Conservation (phyloP, 2,329 filamentous ascomycete genomes). For the Nigrospora sphaerica region DNA sequence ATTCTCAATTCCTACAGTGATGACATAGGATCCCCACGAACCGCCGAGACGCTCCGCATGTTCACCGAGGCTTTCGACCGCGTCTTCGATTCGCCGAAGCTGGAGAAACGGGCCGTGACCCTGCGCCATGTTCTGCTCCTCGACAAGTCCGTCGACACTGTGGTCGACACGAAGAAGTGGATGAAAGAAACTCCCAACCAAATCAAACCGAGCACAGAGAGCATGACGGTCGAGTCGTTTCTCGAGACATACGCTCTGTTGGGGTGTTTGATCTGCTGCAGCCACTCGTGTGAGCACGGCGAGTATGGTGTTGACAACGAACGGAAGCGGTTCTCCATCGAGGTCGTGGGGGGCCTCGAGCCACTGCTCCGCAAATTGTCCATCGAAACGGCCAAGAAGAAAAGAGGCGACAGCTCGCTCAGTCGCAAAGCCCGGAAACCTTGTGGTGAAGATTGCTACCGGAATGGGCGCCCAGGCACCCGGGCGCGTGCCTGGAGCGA, state of each 20-base stretch:
- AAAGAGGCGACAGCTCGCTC: conserved; percentile 7
- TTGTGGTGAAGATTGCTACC: conserved; percentile 34
- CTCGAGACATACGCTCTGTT: conserved; percentile 49
- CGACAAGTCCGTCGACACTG: conserved; percentile 46
- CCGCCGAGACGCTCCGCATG: conserved; percentile 35
- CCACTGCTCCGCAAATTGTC: conserved; percentile 23
- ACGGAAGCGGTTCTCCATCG: conserved; percentile 45
- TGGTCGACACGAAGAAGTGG: conserved; percentile 45
- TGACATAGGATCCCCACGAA: conserved; percentile 31
- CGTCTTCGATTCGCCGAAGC: conserved; percentile 37
- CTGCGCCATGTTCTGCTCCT: conserved; percentile 45
- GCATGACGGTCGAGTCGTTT: conserved; percentile 35
- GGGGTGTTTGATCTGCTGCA: conserved; percentile 52
- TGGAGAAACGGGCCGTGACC: conserved; percentile 31
- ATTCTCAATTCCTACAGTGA: conserved; percentile 41
- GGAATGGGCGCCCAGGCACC: conserved; percentile 23
- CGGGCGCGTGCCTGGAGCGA: conserved; percentile 36
- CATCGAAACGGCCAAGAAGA: conserved; percentile 10
- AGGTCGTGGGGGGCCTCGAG: conserved; percentile 28
- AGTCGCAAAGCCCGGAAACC: conserved; percentile 26
- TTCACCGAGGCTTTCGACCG: conserved; percentile 52
- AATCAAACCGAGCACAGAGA: conserved; percentile 25
- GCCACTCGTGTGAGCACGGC: conserved; percentile 55
- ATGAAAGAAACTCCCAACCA: conserved; percentile 36
- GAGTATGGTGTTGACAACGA: conserved; percentile 49